A percentile compares a stretch with the other conserved stretches of the same genome.
These are phyloP conservation scores for Ophiostoma ips DNA, from an alignment of 2,329 filamentous ascomycete genomes.

Conservation along the genomic window DNA sequence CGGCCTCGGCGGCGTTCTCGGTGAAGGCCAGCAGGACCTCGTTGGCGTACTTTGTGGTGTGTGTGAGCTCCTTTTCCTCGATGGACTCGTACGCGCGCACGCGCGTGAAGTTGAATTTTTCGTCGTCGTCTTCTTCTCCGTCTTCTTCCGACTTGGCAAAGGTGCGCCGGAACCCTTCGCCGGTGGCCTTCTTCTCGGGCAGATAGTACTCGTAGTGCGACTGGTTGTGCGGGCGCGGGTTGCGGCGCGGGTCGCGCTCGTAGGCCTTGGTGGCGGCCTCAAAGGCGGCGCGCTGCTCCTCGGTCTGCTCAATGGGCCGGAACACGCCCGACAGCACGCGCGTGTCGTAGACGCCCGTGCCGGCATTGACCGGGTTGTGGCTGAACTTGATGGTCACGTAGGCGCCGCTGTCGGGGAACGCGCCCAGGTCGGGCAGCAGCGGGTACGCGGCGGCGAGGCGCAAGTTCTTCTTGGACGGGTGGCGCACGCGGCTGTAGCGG, in stretches of 20 bases:
- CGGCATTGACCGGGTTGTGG: conserved; percentile 45
- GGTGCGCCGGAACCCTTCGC: conserved; percentile 43
- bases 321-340: conserved; percentile 49
- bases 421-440: conserved; percentile 50
- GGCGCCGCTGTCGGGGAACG: conserved; percentile 56
- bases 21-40: conserved; percentile 48
- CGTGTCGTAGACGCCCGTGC: conserved; percentile 39
- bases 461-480: conserved; percentile 44
- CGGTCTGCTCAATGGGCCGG: conserved; percentile 41
- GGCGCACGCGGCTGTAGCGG: conserved; percentile 38
- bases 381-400: conserved; percentile 58
- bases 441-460: conserved; percentile 46
- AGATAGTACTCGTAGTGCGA: conserved; percentile 58
- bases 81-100: conserved; percentile 52
- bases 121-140: conserved; percentile 28
- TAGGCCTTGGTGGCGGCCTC: conserved; percentile 37
- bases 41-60: conserved; percentile 47
- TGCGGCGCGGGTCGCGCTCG: conserved; percentile 40
- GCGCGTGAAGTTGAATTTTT: conserved; percentile 47
- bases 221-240: conserved; percentile 41
- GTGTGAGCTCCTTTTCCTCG: conserved; percentile 40
- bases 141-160: conserved; percentile 45
- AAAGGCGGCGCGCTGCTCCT: conserved; percentile 39
- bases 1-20: conserved; percentile 27
- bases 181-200: conserved; percentile 31